Evolutionary conservation across 169 alveolate genomes (phyloP), one percentile per base, ranked within the genome.

Genomic region (Besnoitia besnoiti): DNA sequence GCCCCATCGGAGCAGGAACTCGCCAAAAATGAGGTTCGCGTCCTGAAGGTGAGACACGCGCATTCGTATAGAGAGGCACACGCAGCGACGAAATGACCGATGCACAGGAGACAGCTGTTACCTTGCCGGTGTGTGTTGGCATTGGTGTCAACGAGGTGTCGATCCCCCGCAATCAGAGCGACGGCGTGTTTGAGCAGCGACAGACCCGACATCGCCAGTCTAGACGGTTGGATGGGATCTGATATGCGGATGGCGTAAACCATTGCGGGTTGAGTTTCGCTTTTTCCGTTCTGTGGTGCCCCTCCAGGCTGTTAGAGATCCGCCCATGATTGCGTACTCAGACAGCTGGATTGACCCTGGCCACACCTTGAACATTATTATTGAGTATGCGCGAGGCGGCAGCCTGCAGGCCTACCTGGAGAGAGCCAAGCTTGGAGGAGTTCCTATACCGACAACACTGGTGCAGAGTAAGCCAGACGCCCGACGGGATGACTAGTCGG

Each of bases 321-420:
- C 87, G 37, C 87, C 87, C 7, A 79, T 79, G 87, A 79, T 79
- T 79, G 40, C 46, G 33, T 79, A 79, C 46, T 30, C 16, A 19
- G 87, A 79, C 62, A 79, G 87, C 59, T 79, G 87, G 87, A 39
- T 79, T 30, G 87, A 79, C 12, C 82, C 82, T 8, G 87, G 87
- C 5, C 61, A 79, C 39, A 39, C 87, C 37, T 27, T 79, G 30
- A 79, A 79, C 16, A 79, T 79, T 8, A 79, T 79, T 37, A 39
- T 79, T 39, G 87, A 79, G 35, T 79, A 79, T 44, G 61, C 87
- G 27, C 61, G 42, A 39, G 87, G 87, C 40, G 87, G 87, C 59
- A 79, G 46, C 21, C 87, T 79, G 21, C 59, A 79, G 40, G 35
- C 37, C 33, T 79, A 44, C 40, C 50, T 79, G 37, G 61, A 79